Percentiles rank a stretch among this genome's conserved stretches.
Evolutionary conservation across 2,329 filamentous ascomycete species (phyloP).

Genomic region (Chaetomium globosum): DNA sequence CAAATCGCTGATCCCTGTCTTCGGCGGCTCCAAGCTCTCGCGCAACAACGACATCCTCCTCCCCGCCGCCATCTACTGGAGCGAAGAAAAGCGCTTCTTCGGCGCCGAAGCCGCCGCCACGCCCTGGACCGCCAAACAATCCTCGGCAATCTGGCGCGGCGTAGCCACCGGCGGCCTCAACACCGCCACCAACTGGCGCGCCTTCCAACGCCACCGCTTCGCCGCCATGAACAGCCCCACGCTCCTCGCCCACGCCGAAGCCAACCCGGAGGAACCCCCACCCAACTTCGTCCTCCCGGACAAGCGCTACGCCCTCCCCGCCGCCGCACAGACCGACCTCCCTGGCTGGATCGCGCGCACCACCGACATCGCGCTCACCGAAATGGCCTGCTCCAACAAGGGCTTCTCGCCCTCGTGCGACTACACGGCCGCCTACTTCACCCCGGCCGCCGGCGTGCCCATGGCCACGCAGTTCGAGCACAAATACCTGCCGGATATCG

Average conservation of each 20-base stretch:
- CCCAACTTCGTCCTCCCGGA: conserved; percentile 40
- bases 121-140: conserved; percentile 60
- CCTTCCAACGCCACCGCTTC: conserved; percentile 76
- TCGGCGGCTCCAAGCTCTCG: conserved; percentile 69
- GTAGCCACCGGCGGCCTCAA: conserved; percentile 68
- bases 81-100: conserved; percentile 63
- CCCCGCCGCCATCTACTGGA: conserved; percentile 70
- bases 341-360: conserved; percentile 54
- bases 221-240: conserved; percentile 72
- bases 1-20: conserved; percentile 63
- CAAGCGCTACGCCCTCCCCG: background rate
- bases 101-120: conserved; percentile 58
- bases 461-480: conserved; percentile 58
- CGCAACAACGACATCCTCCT: conserved; percentile 72
- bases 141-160: conserved; percentile 64
- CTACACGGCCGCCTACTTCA: conserved; percentile 54
- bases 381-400: conserved; percentile 55
- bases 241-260: conserved; percentile 48
- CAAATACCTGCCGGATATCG: conserved; percentile 76
- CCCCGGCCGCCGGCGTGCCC: conserved; percentile 33
- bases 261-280: conserved; percentile 46
- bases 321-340: conserved; percentile 39
- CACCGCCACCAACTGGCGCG: conserved; percentile 64
- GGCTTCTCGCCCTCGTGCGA: conserved; percentile 47
- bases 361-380: conserved; percentile 57